A percentile compares a stretch with the other conserved stretches of the same genome.
These are phyloP conservation scores for Kwoniella shivajii DNA, from an alignment of 1,284 basidiomycete species.

Conservation along the genomic window DNA sequence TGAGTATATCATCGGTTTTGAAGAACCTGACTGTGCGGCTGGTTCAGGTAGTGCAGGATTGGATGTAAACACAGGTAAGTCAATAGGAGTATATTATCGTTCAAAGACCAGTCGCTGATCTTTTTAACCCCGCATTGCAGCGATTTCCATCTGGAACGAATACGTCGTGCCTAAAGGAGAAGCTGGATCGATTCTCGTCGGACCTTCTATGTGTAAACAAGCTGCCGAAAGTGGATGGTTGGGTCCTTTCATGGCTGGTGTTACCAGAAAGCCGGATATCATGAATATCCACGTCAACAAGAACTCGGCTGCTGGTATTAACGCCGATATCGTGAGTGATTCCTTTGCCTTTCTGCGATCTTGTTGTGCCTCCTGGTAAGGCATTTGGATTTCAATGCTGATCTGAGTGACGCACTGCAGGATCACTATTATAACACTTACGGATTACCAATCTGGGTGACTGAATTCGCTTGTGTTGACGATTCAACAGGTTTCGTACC, in stretches of 20 bases:
- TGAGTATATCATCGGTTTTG: constrained; percentile 49
- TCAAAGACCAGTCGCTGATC: too few relatives aligned
- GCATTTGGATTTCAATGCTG: background rate
- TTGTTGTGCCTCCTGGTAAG: too few relatives aligned
- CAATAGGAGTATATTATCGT: too few relatives aligned
- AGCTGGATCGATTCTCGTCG: constrained; percentile 43
- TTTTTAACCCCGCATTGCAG: constrained; percentile 7
- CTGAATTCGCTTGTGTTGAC: constrained; percentile 53
- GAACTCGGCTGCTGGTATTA: constrained; percentile 45
- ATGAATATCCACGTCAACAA: constrained; percentile 54
- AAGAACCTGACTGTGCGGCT: constrained; percentile 53
- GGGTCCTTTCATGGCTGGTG: constrained; percentile 38
- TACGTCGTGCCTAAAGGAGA: constrained; percentile 41
- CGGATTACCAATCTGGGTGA: constrained; percentile 52
- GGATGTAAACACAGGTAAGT: constrained; percentile 33
- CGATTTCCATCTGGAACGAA: constrained; percentile 46
- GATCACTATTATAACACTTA: constrained; percentile 52
- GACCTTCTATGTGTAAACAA: constrained; percentile 53
- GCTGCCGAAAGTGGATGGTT: constrained; percentile 42
- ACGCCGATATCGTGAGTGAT: constrained; percentile 30
- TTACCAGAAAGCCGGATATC: constrained; percentile 40
- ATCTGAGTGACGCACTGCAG: background rate
- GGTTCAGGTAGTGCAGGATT: constrained; percentile 33
- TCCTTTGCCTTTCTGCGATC: background rate
- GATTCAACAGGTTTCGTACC: constrained; percentile 44